Percentiles rank a stretch among this genome's conserved stretches.
Conservation (phyloP, 495 filamentous ascomycete genomes). For the Astrothelium subdiscretum region DNA sequence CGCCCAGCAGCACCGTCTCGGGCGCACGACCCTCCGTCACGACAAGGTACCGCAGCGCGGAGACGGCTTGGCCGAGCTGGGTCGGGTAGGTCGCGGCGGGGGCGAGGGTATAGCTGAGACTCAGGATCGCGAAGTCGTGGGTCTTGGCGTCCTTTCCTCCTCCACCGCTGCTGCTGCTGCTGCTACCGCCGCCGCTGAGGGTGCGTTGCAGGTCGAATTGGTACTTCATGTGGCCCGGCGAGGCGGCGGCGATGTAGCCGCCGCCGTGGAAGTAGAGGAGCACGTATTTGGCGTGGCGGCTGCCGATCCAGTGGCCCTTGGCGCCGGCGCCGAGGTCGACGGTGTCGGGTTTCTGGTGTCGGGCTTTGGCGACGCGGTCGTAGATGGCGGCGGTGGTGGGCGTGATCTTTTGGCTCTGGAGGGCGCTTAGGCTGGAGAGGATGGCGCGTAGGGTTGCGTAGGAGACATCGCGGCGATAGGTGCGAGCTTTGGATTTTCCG, state of each 20-base stretch:
- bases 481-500: constrained; percentile 12
- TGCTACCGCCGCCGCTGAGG: no score
- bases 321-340: constrained; percentile 35
- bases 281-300: constrained; percentile 42
- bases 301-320: constrained; percentile 49
- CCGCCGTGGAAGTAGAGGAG: constrained; percentile 54
- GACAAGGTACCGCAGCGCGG: constrained; percentile 42
- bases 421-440: constrained; percentile 17
- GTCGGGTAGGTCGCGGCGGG: constrained; percentile 45
- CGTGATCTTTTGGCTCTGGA: constrained; percentile 23
- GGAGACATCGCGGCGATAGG: constrained; percentile 27
- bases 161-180: no score
- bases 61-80: constrained; percentile 45
- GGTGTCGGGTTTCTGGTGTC: constrained; percentile 36
- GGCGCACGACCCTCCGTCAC: constrained; percentile 32
- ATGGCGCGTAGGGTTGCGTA: constrained; percentile 24
- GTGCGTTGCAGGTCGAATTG: constrained; percentile 32
- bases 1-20: constrained; percentile 31
- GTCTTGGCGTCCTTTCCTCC: no score
- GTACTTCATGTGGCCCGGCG: constrained; percentile 36
- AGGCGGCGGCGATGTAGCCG: constrained; percentile 41
- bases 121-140: constrained; percentile 38
- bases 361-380: constrained; percentile 31
- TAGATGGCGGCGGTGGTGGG: constrained; percentile 37
- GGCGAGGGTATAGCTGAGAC: constrained; percentile 45